Conservation (phyloP, 768 basidiomycete species). For the Pulveroboletus sp. region DNA sequence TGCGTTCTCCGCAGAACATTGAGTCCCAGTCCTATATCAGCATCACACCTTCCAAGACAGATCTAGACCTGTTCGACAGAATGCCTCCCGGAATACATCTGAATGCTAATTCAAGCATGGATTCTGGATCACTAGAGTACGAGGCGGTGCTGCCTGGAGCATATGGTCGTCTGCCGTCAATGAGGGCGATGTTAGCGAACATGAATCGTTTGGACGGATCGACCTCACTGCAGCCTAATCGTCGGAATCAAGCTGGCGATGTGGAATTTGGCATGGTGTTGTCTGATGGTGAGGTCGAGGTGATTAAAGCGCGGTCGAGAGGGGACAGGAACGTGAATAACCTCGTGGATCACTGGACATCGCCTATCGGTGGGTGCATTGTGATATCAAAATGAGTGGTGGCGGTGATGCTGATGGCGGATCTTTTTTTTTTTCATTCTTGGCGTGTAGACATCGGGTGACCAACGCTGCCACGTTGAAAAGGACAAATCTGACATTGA, state of each 20-base stretch:
- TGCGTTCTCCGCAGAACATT: background rate
- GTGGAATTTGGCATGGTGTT: slow-evolving; percentile 18
- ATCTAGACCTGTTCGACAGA: background rate
- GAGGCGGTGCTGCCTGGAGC: slow-evolving; percentile 27
- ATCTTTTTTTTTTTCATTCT: too few relatives aligned
- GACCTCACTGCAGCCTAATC: slow-evolving; percentile 24
- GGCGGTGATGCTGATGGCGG: background rate
- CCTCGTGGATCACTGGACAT: slow-evolving; percentile 60
- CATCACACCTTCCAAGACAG: slow-evolving; percentile 2
- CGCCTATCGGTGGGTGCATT: slow-evolving; percentile 55
- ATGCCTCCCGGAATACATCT: background rate
- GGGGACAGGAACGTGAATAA: slow-evolving; percentile 37
- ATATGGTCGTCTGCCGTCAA: background rate
- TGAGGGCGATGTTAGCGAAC: slow-evolving; percentile 31
- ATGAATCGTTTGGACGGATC: slow-evolving; percentile 11
- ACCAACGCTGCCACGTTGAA: slow-evolving; percentile 4
- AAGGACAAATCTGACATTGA: background rate
- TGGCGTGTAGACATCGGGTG: slow-evolving; percentile 10
- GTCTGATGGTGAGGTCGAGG: slow-evolving; percentile 39
- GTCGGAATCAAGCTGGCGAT: slow-evolving; percentile 18
- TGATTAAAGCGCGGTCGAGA: slow-evolving; percentile 38
- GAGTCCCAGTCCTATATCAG: slow-evolving; percentile 12
- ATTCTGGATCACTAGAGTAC: slow-evolving; percentile 19
- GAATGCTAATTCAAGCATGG: background rate
- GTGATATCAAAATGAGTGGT: background rate